These are phyloP conservation scores for Ilyonectria mors-panacis DNA, from an alignment of 2,329 filamentous ascomycete species.

Conservation along the genomic window DNA sequence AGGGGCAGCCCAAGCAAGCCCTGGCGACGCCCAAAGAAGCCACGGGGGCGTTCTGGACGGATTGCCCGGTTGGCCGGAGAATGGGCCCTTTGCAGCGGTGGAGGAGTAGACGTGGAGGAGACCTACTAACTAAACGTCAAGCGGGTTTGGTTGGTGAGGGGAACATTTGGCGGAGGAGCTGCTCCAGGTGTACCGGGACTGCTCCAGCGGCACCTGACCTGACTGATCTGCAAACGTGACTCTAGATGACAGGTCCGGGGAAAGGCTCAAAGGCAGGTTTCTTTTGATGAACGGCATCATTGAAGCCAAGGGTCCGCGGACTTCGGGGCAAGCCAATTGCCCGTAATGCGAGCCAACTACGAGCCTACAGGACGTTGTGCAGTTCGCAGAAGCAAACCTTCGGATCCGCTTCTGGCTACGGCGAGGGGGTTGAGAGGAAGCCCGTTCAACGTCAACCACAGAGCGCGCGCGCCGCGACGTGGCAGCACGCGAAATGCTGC, in stretches of 20 bases:
- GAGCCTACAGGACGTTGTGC: background rate
- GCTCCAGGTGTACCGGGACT: background rate
- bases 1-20: slow-evolving; percentile 13
- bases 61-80: slow-evolving; percentile 19
- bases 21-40: background rate
- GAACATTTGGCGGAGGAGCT: background rate
- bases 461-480: slow-evolving; percentile 3
- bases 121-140: background rate
- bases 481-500: slow-evolving; percentile 14
- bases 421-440: background rate
- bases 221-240: slow-evolving; percentile 25
- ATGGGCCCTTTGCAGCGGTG: background rate
- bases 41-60: background rate
- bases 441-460: background rate
- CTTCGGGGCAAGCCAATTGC: background rate
- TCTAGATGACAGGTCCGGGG: slow-evolving; percentile 18
- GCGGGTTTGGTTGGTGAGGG: background rate
- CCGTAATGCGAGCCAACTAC: background rate
- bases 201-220: slow-evolving; percentile 2
- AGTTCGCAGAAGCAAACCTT: slow-evolving; percentile 36
- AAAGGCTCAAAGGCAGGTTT: slow-evolving; percentile 2
- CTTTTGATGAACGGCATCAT: background rate
- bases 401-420: slow-evolving; percentile 39
- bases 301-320: slow-evolving; percentile 1
- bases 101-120: no score